phyloP scores from a whole-genome alignment of 345 rosid species.

The Dipteronia dyeriana region DNA sequence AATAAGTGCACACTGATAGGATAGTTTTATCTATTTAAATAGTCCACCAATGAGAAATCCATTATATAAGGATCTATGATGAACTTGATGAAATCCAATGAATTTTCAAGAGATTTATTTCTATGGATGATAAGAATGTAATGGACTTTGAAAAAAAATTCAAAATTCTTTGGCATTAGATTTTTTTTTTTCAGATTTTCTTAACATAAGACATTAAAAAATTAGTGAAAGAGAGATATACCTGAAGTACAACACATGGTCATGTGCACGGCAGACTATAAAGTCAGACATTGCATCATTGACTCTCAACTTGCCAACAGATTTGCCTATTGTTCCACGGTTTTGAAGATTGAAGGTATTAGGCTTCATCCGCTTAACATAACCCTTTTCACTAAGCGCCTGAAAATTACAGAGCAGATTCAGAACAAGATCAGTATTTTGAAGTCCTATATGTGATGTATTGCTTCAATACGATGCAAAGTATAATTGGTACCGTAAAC shows the following conservation, averaged over 20 bases:
- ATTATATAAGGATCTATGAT: too few relatives aligned
- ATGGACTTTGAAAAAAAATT: too few relatives aligned
- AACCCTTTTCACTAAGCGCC: slow-evolving; percentile 97
- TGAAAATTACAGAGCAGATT: slow-evolving; percentile 37
- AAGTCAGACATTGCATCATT: slow-evolving; percentile 96
- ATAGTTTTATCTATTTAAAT: too few relatives aligned
- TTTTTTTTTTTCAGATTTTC: background rate
- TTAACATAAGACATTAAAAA: background rate
- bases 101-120: too few relatives aligned
- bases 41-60: too few relatives aligned
- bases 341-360: slow-evolving; percentile 86
- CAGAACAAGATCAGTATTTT: slow-evolving; percentile 4
- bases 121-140: too few relatives aligned
- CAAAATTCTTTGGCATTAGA: too few relatives aligned
- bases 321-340: slow-evolving; percentile 96
- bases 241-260: slow-evolving; percentile 93
- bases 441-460: background rate
- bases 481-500: background rate
- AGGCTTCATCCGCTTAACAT: slow-evolving; percentile 91
- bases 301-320: slow-evolving; percentile 87
- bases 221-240: slow-evolving; percentile 20
- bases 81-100: too few relatives aligned
- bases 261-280: slow-evolving; percentile 90
- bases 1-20: too few relatives aligned
- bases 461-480: background rate